Base-by-base conservation (phyloP, 305 asterid species). In the Fraxinus sp. region DNA sequence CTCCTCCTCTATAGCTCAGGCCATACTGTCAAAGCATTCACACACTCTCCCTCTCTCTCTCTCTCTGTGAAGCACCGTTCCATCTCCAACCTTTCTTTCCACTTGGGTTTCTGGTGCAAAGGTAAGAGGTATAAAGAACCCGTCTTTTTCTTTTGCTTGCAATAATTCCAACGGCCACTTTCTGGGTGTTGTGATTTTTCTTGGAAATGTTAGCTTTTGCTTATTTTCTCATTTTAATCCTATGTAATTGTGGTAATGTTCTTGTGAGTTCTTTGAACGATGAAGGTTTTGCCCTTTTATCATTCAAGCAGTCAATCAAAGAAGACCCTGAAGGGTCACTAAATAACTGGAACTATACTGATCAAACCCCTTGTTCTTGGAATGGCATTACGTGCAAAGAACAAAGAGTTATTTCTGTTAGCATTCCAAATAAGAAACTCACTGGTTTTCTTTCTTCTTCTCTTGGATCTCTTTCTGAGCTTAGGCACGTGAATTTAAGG, bases 321-420 rank as follows among this genome's bases (percentile, higher is more conserved):
- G 85, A 88, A 46, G 98, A 95, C 94, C 97, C 97, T 73, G 89
- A 89, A 39, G 94, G 92, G 80, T 88, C 97, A 37, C 88, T 95
- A 62, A 88, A 20, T 52, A 92, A 92, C 62, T 95, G 99, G 99
- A 94, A 91, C 80, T 71, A 24, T 75, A 88, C 95, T 35, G 92
- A 93, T 86, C 92, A 86, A 88, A 93, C 89, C 81, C 99, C 99
- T 68, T 95, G 99, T 90, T 91, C 91, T 3, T 95, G 99, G 99
- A 95, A 94, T 86, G 99, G 98, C 18, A 85, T 95, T 28, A 87
- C 98, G 80, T 95, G 99, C 89, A 91, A 88, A 77, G 89, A 89
- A 33, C 90, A 85, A 26, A 93, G 80, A 46, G 99, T 95, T 76
- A 89, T 95, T 32, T 90, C 98, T 78, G 83, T 94, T 35, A 90